A percentile compares a stretch with the other conserved stretches of the same genome.
Evolutionary conservation across 2,329 filamentous ascomycete genomes (phyloP).

Genomic region (Pestalotiopsis sp.): DNA sequence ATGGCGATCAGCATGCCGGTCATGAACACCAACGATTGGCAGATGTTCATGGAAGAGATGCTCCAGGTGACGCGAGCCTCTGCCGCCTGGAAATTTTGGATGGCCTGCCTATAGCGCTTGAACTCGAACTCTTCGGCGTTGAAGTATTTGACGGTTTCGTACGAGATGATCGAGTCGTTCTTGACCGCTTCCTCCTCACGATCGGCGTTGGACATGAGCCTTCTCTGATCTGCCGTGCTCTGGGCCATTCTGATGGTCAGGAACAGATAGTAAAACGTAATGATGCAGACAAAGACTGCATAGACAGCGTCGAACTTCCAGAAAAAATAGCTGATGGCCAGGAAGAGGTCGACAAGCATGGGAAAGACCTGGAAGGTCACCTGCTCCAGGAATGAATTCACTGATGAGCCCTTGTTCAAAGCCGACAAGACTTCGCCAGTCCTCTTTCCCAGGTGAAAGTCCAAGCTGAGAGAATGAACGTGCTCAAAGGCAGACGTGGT

Average conservation of each 20-base stretch:
- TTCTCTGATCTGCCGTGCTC: constrained; percentile 86
- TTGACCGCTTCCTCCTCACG: constrained; percentile 96
- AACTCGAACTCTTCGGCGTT: constrained; percentile 84
- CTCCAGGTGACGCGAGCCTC: constrained; percentile 79
- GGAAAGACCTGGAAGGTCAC: constrained; percentile 94
- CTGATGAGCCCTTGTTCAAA: constrained; percentile 91
- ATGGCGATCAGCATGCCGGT: constrained; percentile 72
- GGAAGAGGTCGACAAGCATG: constrained; percentile 87
- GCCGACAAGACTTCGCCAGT: constrained; percentile 96
- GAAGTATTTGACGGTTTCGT: constrained; percentile 93
- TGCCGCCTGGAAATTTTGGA: constrained; percentile 71
- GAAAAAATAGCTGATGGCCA: constrained; percentile 83
- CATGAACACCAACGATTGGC: constrained; percentile 81
- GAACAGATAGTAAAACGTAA: constrained; percentile 96
- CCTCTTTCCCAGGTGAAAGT: constrained; percentile 95
- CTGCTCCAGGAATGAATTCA: constrained; percentile 96
- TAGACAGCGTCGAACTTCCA: constrained; percentile 85
- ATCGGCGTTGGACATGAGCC: constrained; percentile 93
- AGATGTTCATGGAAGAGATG: constrained; percentile 79
- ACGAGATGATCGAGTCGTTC: constrained; percentile 98
- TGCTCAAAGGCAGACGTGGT: constrained; percentile 97
- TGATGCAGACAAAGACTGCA: constrained; percentile 83
- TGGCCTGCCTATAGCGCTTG: constrained; percentile 70
- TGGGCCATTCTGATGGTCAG: constrained; percentile 95
- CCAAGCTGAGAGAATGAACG: constrained; percentile 90